These are phyloP conservation scores for Escovopsis sp. DNA, from an alignment of 2,329 filamentous ascomycete species.

Conservation along the genomic window DNA sequence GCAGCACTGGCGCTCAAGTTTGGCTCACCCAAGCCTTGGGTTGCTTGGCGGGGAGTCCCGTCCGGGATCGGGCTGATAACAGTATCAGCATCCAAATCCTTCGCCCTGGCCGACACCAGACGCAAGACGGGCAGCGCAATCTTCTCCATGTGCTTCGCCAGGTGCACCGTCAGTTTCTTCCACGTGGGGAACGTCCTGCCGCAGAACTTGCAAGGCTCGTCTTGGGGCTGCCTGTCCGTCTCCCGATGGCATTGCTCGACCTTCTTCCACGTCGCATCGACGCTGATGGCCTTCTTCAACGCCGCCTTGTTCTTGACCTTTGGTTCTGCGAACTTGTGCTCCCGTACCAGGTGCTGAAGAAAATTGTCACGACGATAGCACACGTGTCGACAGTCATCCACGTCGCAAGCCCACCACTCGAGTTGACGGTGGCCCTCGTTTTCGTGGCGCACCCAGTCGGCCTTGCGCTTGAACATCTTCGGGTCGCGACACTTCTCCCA, in stretches of 20 bases:
- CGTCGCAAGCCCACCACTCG: conserved; percentile 80
- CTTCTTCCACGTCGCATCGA: conserved; percentile 58
- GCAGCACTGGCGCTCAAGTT: no score
- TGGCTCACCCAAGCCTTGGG: background rate
- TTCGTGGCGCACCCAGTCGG: conserved; percentile 90
- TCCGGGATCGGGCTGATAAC: conserved; percentile 55
- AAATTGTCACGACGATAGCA: conserved; percentile 90
- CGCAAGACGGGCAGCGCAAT: conserved; percentile 69
- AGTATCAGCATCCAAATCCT: conserved; percentile 42
- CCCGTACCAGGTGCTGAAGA: conserved; percentile 77
- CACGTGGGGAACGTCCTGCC: conserved; percentile 66
- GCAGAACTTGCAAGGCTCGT: conserved; percentile 81
- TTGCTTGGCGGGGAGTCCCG: conserved; percentile 25
- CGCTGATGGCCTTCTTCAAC: conserved; percentile 41
- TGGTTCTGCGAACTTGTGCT: conserved; percentile 76
- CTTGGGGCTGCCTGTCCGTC: conserved; percentile 47
- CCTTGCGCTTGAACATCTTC: conserved; percentile 89
- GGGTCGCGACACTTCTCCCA: conserved; percentile 70
- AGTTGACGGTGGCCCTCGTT: conserved; percentile 82
- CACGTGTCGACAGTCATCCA: conserved; percentile 64
- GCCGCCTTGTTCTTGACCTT: conserved; percentile 61
- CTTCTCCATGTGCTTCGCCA: conserved; percentile 89
- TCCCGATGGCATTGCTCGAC: conserved; percentile 66
- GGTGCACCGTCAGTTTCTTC: conserved; percentile 89
- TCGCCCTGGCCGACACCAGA: conserved; percentile 33